Evolutionary conservation across 805 yeast genomes (phyloP).

Genomic region (Kazachstania psychrophila): DNA sequence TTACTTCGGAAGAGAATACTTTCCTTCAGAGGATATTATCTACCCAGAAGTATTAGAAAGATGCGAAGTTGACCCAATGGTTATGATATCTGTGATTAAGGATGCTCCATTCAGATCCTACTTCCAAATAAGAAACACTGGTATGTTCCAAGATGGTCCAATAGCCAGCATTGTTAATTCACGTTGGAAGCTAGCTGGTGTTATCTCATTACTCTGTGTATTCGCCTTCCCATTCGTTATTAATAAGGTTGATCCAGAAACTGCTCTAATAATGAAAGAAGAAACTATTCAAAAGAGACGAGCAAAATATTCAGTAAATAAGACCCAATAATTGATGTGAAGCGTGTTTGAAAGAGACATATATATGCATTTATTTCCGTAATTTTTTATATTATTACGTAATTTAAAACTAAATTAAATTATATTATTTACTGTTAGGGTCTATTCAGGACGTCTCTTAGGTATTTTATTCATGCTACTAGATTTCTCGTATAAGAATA

Average conservation of each 20-base stretch:
- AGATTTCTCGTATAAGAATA: constrained; percentile 52
- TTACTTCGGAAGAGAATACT: constrained; percentile 28
- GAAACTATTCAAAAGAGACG: constrained; percentile 22
- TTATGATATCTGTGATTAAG: constrained; percentile 20
- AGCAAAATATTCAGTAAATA: constrained; percentile 19
- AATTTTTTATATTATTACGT: too few relatives aligned
- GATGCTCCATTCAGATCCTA: constrained; percentile 29
- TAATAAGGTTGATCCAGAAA: constrained; percentile 36
- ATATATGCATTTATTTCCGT: not conserved
- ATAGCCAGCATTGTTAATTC: constrained; percentile 31
- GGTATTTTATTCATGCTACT: constrained; percentile 9
- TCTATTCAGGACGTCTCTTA: constrained; percentile 8
- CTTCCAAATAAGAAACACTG: constrained; percentile 26
- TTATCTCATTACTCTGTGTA: constrained; percentile 20
- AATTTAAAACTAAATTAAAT: too few relatives aligned
- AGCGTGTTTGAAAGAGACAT: too few relatives aligned
- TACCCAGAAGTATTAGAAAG: constrained; percentile 25
- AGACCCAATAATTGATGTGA: too few relatives aligned
- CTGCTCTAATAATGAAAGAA: constrained; percentile 29
- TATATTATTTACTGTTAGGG: too few relatives aligned
- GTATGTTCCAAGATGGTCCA: constrained; percentile 32
- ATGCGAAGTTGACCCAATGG: constrained; percentile 14
- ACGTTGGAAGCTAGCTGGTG: constrained; percentile 32
- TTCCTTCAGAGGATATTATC: constrained; percentile 26
- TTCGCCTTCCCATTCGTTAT: constrained; percentile 29